Percentiles rank a stretch among this genome's conserved stretches.
Evolutionary conservation across 208 protist genomes (phyloP).

Genomic region (Naegleria fowleri): DNA sequence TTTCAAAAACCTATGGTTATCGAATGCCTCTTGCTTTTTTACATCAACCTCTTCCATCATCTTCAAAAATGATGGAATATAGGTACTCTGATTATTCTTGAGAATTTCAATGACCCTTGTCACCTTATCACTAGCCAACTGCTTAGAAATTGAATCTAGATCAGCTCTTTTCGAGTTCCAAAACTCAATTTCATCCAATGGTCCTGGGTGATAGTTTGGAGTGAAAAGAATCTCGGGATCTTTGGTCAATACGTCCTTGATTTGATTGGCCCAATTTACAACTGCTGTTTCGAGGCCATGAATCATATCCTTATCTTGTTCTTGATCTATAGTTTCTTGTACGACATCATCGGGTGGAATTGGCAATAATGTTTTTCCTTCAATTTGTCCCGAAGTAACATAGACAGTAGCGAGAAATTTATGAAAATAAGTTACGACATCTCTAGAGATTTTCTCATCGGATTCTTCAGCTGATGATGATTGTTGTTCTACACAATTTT

Average conservation of each 20-base stretch:
- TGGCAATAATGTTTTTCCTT: slow-evolving; percentile 83
- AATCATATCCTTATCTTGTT: slow-evolving; percentile 60
- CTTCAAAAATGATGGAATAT: slow-evolving; percentile 72
- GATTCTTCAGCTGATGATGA: slow-evolving; percentile 40
- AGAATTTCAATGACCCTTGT: slow-evolving; percentile 81
- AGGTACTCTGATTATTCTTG: slow-evolving; percentile 75
- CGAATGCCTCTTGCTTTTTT: background rate
- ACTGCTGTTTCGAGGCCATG: slow-evolving; percentile 81
- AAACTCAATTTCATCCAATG: slow-evolving; percentile 85
- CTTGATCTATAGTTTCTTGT: background rate
- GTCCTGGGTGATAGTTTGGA: slow-evolving; percentile 65
- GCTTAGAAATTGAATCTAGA: slow-evolving; percentile 77
- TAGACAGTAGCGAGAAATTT: slow-evolving; percentile 70
- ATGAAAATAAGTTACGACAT: slow-evolving; percentile 82
- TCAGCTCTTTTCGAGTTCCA: slow-evolving; percentile 88
- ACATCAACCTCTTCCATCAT: slow-evolving; percentile 61
- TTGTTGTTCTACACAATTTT: background rate
- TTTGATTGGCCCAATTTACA: slow-evolving; percentile 82
- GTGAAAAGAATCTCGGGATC: slow-evolving; percentile 53
- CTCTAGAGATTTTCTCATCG: slow-evolving; percentile 79
- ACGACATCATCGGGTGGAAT: slow-evolving; percentile 56
- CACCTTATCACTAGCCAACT: slow-evolving; percentile 80
- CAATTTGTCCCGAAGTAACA: slow-evolving; percentile 77
- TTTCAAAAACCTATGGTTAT: background rate
- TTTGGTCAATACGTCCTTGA: slow-evolving; percentile 72